Evolutionary conservation across 129 eudicot genomes (phyloP).

Genomic region (Lactuca sativa): DNA sequence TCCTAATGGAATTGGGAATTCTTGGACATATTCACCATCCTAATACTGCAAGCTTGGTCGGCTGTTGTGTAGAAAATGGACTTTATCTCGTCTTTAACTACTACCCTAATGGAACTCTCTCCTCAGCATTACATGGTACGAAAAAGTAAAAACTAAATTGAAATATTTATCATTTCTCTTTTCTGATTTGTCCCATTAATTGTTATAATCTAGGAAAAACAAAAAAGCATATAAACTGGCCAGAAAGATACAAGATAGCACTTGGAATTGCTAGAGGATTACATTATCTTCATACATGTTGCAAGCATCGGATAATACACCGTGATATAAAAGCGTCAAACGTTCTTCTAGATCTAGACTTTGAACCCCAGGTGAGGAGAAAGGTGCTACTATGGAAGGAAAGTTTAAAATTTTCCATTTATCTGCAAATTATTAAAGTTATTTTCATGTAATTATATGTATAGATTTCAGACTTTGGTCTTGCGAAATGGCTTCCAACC

Average conservation of each 20-base stretch:
- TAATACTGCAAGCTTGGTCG: conserved; percentile 74
- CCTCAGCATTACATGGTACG: conserved; percentile 74
- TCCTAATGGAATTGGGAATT: conserved; percentile 79
- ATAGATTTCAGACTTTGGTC: conserved; percentile 94
- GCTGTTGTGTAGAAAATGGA: conserved; percentile 84
- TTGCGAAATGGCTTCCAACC: conserved; percentile 90
- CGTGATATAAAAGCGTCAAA: conserved; percentile 96
- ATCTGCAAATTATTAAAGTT: neutral
- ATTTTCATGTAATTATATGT: neutral
- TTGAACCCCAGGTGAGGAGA: conserved; percentile 75
- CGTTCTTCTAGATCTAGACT: conserved; percentile 86
- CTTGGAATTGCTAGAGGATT: conserved; percentile 82
- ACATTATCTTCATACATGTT: conserved; percentile 89
- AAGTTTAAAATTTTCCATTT: neutral
- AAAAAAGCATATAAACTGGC: conserved; percentile 56
- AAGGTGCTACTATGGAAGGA: neutral
- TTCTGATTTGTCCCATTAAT: neutral
- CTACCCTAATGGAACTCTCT: conserved; percentile 81
- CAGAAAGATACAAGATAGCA: conserved; percentile 70
- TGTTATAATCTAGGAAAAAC: conserved; percentile 40
- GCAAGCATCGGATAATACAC: conserved; percentile 88
- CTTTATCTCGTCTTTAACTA: conserved; percentile 76
- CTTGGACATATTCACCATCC: conserved; percentile 91
- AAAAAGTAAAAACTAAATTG: neutral
- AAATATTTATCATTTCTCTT: neutral